Evolutionary conservation across 1,284 basidiomycete species (phyloP).

Genomic region (Moesziomyces aphidis): DNA sequence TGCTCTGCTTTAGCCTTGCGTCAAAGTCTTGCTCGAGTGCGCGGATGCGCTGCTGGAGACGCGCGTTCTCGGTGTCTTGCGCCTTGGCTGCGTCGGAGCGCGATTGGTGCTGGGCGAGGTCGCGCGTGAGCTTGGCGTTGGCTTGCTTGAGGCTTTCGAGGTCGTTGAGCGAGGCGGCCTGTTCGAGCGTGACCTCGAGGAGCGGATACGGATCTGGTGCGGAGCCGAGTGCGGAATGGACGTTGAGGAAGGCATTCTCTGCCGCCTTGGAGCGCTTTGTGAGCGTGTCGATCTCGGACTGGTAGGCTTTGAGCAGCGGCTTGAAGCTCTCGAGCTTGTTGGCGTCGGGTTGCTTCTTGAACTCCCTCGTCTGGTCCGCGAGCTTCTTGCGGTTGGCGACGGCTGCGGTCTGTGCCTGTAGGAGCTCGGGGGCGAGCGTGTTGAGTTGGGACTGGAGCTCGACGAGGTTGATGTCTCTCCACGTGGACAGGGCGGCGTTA

Average conservation of each 20-base stretch:
- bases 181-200: conserved; percentile 86
- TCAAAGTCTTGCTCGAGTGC: conserved; percentile 77
- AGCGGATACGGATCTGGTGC: conserved; percentile 96
- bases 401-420: conserved; percentile 54
- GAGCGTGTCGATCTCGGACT: conserved; percentile 93
- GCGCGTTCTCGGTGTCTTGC: conserved; percentile 90
- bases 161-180: conserved; percentile 46
- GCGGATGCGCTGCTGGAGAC: conserved; percentile 74
- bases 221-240: conserved; percentile 77
- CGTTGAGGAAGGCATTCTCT: conserved; percentile 91
- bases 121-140: conserved; percentile 28
- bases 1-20: conserved; percentile 83
- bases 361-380: conserved; percentile 64
- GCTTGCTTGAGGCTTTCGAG: conserved; percentile 36
- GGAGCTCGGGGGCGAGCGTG: conserved; percentile 31
- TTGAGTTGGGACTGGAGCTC: conserved; percentile 45
- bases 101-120: conserved; percentile 12
- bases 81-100: conserved; percentile 23
- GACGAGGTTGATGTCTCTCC: conserved; percentile 52
- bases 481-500: conserved; percentile 48
- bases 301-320: conserved; percentile 73
- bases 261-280: conserved; percentile 90
- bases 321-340: conserved; percentile 60
- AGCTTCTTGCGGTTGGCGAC: conserved; percentile 59
- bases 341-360: conserved; percentile 56